phyloP scores from a whole-genome alignment of 2,329 filamentous ascomycete genomes.

The Fusarium phyllophilum region DNA sequence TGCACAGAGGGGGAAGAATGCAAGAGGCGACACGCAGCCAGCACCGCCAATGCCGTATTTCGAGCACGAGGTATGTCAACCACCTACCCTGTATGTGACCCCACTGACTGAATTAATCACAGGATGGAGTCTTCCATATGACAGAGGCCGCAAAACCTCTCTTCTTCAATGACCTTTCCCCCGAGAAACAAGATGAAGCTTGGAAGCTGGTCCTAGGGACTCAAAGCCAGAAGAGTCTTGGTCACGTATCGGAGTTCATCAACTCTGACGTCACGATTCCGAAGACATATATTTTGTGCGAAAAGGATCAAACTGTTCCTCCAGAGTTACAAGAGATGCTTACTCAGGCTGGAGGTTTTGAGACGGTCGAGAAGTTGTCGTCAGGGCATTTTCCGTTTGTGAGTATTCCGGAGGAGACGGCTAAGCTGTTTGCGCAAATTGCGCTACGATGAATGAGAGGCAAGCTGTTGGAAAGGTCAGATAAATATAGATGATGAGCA shows the following conservation, averaged over 20 bases:
- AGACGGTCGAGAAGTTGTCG: not conserved
- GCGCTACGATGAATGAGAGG: not conserved
- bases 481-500: accelerated
- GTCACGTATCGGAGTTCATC: not conserved
- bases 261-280: not conserved
- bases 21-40: not conserved
- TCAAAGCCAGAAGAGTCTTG: not conserved
- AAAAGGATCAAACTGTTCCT: not conserved
- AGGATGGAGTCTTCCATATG: not conserved
- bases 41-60: not conserved
- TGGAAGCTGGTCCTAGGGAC: not conserved
- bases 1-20: not conserved
- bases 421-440: not conserved
- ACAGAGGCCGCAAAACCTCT: not conserved
- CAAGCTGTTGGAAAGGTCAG: accelerated
- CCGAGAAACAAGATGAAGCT: not conserved
- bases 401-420: not conserved
- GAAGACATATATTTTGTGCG: not conserved
- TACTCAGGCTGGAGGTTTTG: not conserved
- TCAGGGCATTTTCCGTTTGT: not conserved
- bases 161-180: not conserved
- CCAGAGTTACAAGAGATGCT: not conserved
- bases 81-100: accelerated
- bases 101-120: accelerated
- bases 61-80: not conserved